Conservation (phyloP, 371 early-diverging fungal genomes). For the Circinella minor region DNA sequence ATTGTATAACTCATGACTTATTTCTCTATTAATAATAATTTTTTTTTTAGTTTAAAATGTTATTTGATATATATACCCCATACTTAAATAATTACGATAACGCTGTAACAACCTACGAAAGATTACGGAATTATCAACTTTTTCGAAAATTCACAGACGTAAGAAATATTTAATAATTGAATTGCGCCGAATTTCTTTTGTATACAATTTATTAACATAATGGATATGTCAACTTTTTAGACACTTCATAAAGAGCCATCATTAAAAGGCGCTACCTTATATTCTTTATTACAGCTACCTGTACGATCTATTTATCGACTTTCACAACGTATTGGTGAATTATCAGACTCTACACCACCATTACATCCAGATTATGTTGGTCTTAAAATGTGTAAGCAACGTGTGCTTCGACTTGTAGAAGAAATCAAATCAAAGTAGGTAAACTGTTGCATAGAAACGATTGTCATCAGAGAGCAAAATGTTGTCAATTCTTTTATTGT, state of each 20-base stretch:
- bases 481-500: too few relatives aligned
- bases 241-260: conserved; percentile 26
- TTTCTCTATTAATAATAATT: background rate
- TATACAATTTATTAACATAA: background rate
- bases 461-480: too few relatives aligned
- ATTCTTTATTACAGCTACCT: conserved; percentile 46
- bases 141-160: conserved; percentile 54
- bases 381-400: conserved; percentile 30
- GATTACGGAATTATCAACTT: conserved; percentile 40
- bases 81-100: conserved; percentile 47
- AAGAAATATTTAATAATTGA: background rate
- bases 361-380: conserved; percentile 49
- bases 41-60: conserved; percentile 39
- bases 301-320: conserved; percentile 43
- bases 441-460: too few relatives aligned
- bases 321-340: conserved; percentile 30
- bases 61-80: conserved; percentile 30
- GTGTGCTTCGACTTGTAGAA: conserved; percentile 28
- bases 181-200: background rate
- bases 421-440: conserved; percentile 38
- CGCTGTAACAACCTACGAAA: conserved; percentile 44
- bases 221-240: background rate
- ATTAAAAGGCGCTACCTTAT: conserved; percentile 31
- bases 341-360: conserved; percentile 34
- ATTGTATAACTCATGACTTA: background rate